phyloP scores from a whole-genome alignment of 192 early-diverging fungal species.

The Coemansia sp. region DNA sequence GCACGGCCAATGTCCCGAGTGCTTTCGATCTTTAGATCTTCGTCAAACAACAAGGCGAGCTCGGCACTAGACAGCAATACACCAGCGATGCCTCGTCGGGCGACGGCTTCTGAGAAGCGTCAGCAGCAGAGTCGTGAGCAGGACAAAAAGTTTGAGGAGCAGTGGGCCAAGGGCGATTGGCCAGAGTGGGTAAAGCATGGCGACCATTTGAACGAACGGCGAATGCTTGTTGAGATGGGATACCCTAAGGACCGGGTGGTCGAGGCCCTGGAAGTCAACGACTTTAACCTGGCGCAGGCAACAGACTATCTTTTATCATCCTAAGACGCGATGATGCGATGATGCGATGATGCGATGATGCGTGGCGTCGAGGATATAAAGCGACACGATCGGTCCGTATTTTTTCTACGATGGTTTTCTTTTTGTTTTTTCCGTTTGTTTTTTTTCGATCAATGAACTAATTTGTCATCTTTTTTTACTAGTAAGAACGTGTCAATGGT shows the following conservation, averaged over 20 bases:
- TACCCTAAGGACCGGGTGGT: constrained; percentile 56
- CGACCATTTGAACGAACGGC: constrained; percentile 41
- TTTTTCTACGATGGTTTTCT: no score
- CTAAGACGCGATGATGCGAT: no score
- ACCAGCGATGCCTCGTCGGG: constrained; percentile 15
- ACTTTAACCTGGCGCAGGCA: constrained; percentile 55
- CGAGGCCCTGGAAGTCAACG: constrained; percentile 58
- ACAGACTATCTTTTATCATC: constrained; percentile 55
- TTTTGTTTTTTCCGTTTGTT: no score
- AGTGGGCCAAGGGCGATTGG: constrained; percentile 51
- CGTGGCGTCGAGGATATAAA: no score
- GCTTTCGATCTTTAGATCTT: constrained; percentile 52
- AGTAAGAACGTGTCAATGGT: no score
- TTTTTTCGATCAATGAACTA: no score
- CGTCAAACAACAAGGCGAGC: constrained; percentile 20
- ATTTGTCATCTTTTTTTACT: no score
- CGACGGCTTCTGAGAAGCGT: constrained; percentile 31
- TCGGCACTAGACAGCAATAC: constrained; percentile 5
- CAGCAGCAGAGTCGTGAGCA: constrained; percentile 39
- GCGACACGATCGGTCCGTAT: no score
- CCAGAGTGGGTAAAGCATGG: constrained; percentile 51
- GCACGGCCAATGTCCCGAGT: constrained; percentile 56
- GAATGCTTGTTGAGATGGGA: constrained; percentile 55
- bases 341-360: no score
- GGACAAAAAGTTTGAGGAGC: constrained; percentile 49